Base-by-base conservation (phyloP, 345 rosid genomes). In the Eutrema yunnanense region DNA sequence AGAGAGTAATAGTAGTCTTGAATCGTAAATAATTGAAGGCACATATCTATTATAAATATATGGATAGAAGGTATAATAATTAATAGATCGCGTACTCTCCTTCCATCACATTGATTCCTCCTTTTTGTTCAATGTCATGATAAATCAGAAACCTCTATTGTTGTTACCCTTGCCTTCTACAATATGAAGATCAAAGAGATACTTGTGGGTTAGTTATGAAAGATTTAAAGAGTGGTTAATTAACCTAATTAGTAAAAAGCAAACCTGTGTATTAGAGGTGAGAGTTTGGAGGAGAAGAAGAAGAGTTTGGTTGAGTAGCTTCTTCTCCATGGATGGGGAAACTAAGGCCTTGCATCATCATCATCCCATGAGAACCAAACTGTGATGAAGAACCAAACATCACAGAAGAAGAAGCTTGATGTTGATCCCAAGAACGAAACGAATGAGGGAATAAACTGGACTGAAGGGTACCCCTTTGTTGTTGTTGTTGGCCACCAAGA, bases 391-490 rank as follows among this genome's bases (percentile, higher is more conserved):
- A 75, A 33, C 85, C 81, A 43, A 88, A 85, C 53, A 80, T 52
- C 8, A 74, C 79, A 27, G 73, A 34, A 84, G 80, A 19, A 83
- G 81, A 41, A 83, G 77, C 75, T 63, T 81, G 74, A 19, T 61
- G 62, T 26, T 84, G 59, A 65, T 83, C 80, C 82, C 88, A 84
- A 73, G 87, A 75, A 38, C 87, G 90, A 78, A 86, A 49, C 14
- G 89, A 73, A 11, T 81, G 84, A 12, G 81, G 52, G 40, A 70
- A 75, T 16, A 84, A 84, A 80, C 83, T 87, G 96, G 97, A 85
- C 92, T 89, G 96, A 87, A 89, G 90, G 87, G 93, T 78, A 62
- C 91, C 96, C 90, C 96, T 78, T 74, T 79, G 89, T 62, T 76
- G 75, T 73, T 67, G 77, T 67, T 76, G 84, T 73, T 86, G 88